Conservation (phyloP, 129 eudicot genomes). For the Ambrosia artemisiifolia region DNA sequence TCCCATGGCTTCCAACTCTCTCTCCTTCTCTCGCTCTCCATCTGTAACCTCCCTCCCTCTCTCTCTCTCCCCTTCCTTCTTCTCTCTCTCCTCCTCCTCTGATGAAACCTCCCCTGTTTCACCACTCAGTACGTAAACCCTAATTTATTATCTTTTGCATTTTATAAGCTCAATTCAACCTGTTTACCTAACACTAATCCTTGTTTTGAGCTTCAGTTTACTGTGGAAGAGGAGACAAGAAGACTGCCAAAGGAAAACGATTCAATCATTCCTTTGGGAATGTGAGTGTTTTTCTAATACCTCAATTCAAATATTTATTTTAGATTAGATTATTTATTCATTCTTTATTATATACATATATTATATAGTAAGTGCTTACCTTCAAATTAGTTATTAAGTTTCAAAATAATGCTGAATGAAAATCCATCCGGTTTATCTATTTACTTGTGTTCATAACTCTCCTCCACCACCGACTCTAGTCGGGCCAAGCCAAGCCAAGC, state of each 20-base stretch:
- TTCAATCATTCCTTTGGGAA: conserved; percentile 88
- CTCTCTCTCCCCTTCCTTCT: conserved; percentile 26
- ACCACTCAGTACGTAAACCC: conserved; percentile 34
- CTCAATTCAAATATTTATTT: conserved; percentile 5
- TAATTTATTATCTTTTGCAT: not conserved
- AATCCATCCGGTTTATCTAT: too few relatives aligned
- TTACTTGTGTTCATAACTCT: too few relatives aligned
- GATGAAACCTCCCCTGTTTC: conserved; percentile 25
- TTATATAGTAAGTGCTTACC: too few relatives aligned
- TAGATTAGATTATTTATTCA: not conserved
- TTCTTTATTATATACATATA: too few relatives aligned
- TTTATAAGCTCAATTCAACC: not conserved
- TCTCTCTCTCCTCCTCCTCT: conserved; percentile 24
- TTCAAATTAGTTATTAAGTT: too few relatives aligned
- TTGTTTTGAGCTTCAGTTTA: conserved; percentile 43
- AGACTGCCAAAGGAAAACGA: conserved; percentile 90
- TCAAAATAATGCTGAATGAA: too few relatives aligned
- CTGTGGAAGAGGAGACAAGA: conserved; percentile 92
- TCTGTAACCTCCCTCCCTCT: conserved; percentile 35
- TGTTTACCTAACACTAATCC: conserved; percentile 1
- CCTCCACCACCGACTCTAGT: too few relatives aligned
- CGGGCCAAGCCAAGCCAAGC: too few relatives aligned
- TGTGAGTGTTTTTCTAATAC: conserved; percentile 42
- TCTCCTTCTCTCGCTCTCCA: conserved; percentile 36
- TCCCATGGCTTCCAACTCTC: conserved; percentile 23